Base-by-base conservation (phyloP, 176 grass and related monocot species). In the Pontederia paniculata region DNA sequence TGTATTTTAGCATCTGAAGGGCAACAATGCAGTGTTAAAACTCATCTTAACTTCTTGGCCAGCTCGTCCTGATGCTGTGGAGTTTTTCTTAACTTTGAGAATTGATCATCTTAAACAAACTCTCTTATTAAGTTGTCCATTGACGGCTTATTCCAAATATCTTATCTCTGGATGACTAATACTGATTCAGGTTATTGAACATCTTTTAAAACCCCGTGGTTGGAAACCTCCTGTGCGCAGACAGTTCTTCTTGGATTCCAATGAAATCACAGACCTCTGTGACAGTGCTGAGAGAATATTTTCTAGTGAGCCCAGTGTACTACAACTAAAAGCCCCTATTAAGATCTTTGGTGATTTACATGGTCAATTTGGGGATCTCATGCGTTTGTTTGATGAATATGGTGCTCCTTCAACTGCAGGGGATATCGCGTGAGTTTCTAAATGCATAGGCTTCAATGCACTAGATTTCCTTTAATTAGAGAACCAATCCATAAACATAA, bases 321-420 rank as follows among this genome's bases (percentile, higher is more conserved):
- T 98, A 62, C 81, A 91, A 80, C 78, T 98, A 66, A 98, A 84
- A 75, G 87, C 87, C 48, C 93, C 93, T 67, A 81, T 98, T 78
- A 98, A 98, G 70, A 84, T 98, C 58, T 98, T 98, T 88, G 93
- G 93, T 74, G 93, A 98, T 80, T 68, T 98, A 69, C 93, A 98
- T 65, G 93, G 93, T 73, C 93, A 98, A 70, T 98, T 98, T 75
- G 93, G 93, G 79, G 93, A 98, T 50, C 80, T 98, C n/a, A 98
- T 98, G 93, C 86, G 93, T 20, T 84, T 98, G 70, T 98, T 98
- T 62, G 93, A 98, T 64, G 93, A 98, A 51, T 98, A 98, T 49
- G 93, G 93, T 80, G 78, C 93, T 65, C 93, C 93, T 60, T 98
- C 93, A 58, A 98, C 93, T 58, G 93, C 93, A 21, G 93, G 93